A percentile compares a stretch with the other conserved stretches of the same genome.
phyloP scores from a whole-genome alignment of 352 stramenopile genomes.

The Pythium sukuiense region DNA sequence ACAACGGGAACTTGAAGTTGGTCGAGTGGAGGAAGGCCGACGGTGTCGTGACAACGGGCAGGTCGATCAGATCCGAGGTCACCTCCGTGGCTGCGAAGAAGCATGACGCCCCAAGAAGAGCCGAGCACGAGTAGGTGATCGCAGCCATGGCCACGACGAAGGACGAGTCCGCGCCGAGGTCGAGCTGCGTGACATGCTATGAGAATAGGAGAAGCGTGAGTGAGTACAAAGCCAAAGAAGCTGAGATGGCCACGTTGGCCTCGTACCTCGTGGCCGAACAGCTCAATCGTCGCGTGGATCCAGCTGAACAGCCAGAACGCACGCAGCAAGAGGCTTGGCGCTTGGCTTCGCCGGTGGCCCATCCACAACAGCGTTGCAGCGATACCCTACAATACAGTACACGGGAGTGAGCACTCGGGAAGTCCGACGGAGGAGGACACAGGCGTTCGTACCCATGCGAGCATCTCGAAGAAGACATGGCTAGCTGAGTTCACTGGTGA shows the following conservation, averaged over 20 bases:
- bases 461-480: slow-evolving; percentile 51
- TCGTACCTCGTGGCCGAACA: slow-evolving; percentile 41
- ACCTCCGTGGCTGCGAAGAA: slow-evolving; percentile 52
- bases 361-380: slow-evolving; percentile 56
- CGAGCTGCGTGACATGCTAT: slow-evolving; percentile 23
- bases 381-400: slow-evolving; percentile 8
- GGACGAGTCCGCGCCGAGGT: slow-evolving; percentile 12
- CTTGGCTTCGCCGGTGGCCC: slow-evolving; percentile 65
- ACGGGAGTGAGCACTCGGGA: neutral
- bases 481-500: slow-evolving; percentile 4
- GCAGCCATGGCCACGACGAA: slow-evolving; percentile 29
- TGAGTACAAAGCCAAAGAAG: neutral
- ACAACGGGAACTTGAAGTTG: slow-evolving; percentile 38
- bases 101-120: slow-evolving; percentile 51
- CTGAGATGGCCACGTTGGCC: neutral
- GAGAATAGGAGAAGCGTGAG: neutral
- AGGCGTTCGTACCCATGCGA: slow-evolving; percentile 48
- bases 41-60: slow-evolving; percentile 49
- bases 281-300: slow-evolving; percentile 42
- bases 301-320: slow-evolving; percentile 65
- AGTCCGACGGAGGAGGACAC: neutral
- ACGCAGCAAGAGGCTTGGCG: slow-evolving; percentile 55
- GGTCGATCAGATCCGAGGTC: slow-evolving; percentile 50
- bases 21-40: slow-evolving; percentile 58
- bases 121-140: slow-evolving; percentile 41